A percentile compares a stretch with the other conserved stretches of the same genome.
These are phyloP conservation scores for Syzygium jambos DNA, from an alignment of 345 rosid genomes.

Conservation along the genomic window DNA sequence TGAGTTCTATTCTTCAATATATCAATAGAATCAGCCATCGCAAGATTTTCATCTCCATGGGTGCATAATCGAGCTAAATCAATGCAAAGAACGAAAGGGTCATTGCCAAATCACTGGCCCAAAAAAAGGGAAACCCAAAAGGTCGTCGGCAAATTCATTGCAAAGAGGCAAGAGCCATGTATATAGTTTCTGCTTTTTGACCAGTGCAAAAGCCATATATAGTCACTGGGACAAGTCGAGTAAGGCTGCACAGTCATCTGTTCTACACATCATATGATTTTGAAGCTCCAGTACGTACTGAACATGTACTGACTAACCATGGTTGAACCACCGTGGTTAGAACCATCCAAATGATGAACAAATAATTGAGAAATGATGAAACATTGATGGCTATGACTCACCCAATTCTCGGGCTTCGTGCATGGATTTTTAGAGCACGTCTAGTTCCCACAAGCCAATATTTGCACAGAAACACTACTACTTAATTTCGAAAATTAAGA, in stretches of 20 bases:
- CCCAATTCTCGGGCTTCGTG: background rate
- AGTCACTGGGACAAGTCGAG: background rate
- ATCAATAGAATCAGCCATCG: background rate
- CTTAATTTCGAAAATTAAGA: background rate
- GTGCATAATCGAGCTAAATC: background rate
- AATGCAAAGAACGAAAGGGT: background rate
- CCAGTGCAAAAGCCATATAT: background rate
- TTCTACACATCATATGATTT: background rate
- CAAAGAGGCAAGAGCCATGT: background rate
- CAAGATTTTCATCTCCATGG: background rate
- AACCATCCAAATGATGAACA: slow-evolving; percentile 6
- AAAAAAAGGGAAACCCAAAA: background rate
- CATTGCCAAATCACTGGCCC: background rate
- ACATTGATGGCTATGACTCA: no score
- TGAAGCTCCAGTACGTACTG: background rate
- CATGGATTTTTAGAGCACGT: background rate
- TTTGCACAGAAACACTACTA: background rate
- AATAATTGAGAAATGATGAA: slow-evolving; percentile 68
- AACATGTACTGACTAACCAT: background rate
- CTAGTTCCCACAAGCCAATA: background rate
- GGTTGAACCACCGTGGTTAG: slow-evolving; percentile 11
- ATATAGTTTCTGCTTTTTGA: background rate
- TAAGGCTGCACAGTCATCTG: background rate
- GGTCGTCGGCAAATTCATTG: background rate
- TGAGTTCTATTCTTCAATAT: background rate